Evolutionary conservation across 2,329 filamentous ascomycete species (phyloP).

Genomic region (Pseudocercospora vitis): DNA sequence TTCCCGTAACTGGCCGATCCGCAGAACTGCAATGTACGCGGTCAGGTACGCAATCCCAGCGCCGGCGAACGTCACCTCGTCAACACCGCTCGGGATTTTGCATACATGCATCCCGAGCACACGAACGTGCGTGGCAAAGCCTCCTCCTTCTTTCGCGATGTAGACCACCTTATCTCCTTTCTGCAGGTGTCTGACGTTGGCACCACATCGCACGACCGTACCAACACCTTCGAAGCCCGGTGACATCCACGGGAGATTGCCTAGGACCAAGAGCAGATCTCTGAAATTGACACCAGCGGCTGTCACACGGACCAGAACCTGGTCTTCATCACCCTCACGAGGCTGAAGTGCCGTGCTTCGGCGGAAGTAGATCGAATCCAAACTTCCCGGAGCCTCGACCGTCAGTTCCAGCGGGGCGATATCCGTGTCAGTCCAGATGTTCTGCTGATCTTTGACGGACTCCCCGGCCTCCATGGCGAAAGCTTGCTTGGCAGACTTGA

Average conservation of each 20-base stretch:
- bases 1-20: too few species aligned
- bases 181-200: constrained; percentile 27
- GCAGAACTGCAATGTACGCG: too few species aligned
- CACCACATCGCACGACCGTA: constrained; percentile 22
- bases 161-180: constrained; percentile 28
- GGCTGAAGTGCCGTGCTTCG: too few species aligned
- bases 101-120: too few species aligned
- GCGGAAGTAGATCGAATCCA: neutral
- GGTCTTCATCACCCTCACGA: neutral
- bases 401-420: neutral
- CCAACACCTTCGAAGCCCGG: constrained; percentile 41
- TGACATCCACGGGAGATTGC: constrained; percentile 19
- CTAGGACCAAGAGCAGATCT: constrained; percentile 5
- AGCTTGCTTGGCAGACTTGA: too few species aligned
- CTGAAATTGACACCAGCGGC: constrained; percentile 25
- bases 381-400: neutral
- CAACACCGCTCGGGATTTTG: too few species aligned
- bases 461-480: too few species aligned
- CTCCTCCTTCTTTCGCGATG: neutral
- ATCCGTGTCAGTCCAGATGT: too few species aligned
- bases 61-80: too few species aligned
- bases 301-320: constrained; percentile 10
- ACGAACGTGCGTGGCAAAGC: constrained; percentile 1
- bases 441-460: too few species aligned
- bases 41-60: too few species aligned